Evolutionary conservation across 23 red algal genomes (phyloP).

Genomic region (Gracilariopsis chorda): DNA sequence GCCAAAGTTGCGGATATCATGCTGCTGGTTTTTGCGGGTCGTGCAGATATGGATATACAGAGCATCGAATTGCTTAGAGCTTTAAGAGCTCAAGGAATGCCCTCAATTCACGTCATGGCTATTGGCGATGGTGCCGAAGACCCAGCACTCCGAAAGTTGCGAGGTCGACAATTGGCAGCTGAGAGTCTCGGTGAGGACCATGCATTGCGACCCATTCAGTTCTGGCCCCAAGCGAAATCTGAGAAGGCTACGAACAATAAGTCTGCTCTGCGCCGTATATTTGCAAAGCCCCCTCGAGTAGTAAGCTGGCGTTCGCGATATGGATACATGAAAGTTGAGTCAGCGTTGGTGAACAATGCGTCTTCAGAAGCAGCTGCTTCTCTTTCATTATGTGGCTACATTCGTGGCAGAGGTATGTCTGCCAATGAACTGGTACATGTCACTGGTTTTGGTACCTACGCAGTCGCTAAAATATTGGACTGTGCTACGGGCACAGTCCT

Average conservation of each 20-base stretch:
- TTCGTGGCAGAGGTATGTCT: constrained; percentile 59
- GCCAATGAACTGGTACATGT: constrained; percentile 71
- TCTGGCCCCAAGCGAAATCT: background rate
- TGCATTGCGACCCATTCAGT: constrained; percentile 36
- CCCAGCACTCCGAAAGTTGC: constrained; percentile 20
- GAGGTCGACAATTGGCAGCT: constrained; percentile 48
- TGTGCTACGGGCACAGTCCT: background rate
- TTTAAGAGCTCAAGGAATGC: constrained; percentile 60
- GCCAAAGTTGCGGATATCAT: constrained; percentile 69
- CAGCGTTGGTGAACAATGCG: background rate
- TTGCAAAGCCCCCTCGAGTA: background rate
- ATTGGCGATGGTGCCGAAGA: constrained; percentile 12
- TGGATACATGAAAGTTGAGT: constrained; percentile 73
- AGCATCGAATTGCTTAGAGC: constrained; percentile 34
- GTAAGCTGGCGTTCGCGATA: constrained; percentile 63
- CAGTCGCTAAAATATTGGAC: constrained; percentile 26
- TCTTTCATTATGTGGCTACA: constrained; percentile 21
- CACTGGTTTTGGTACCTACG: constrained; percentile 77
- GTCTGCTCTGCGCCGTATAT: constrained; percentile 34
- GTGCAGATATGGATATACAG: constrained; percentile 21
- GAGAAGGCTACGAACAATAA: background rate
- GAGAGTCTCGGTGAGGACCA: constrained; percentile 61
- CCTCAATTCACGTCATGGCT: constrained; percentile 13
- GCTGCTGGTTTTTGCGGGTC: constrained; percentile 58
- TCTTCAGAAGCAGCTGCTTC: background rate